These are phyloP conservation scores for Talaromyces liani DNA, from an alignment of 495 filamentous ascomycete genomes.

Conservation along the genomic window DNA sequence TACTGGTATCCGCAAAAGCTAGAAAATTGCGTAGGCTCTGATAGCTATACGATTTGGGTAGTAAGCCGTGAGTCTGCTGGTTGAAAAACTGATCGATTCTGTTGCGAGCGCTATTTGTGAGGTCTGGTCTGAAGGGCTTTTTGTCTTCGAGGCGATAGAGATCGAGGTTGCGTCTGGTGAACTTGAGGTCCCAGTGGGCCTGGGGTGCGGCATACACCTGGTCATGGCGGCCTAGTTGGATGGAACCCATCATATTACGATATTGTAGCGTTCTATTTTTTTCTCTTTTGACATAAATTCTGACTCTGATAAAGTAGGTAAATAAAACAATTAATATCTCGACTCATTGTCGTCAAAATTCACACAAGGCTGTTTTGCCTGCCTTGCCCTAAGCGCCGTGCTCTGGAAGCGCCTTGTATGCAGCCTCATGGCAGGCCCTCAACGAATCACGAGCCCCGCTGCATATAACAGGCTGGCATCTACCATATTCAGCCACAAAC, in stretches of 20 bases:
- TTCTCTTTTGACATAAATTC: too few relatives aligned
- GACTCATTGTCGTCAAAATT: neutral
- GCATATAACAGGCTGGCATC: neutral
- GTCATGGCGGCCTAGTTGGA: neutral
- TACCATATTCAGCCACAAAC: neutral
- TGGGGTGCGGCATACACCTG: neutral
- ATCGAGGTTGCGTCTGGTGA: neutral
- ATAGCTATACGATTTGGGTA: conserved; percentile 3
- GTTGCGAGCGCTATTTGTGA: neutral
- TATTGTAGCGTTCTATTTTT: neutral
- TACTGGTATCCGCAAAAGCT: neutral
- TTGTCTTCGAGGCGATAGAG: neutral
- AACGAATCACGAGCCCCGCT: neutral
- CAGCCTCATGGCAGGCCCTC: neutral
- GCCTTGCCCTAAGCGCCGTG: neutral
- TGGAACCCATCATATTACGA: neutral
- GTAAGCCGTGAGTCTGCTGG: neutral
- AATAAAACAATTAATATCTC: too few relatives aligned
- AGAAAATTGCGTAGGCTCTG: neutral
- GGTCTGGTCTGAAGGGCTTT: neutral
- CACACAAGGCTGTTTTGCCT: neutral
- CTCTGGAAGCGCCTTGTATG: neutral
- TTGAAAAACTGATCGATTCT: neutral
- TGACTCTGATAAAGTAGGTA: too few relatives aligned
- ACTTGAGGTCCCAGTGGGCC: neutral